Base-by-base conservation (phyloP, 805 yeast species). In the Lipomyces chichibuensis region DNA sequence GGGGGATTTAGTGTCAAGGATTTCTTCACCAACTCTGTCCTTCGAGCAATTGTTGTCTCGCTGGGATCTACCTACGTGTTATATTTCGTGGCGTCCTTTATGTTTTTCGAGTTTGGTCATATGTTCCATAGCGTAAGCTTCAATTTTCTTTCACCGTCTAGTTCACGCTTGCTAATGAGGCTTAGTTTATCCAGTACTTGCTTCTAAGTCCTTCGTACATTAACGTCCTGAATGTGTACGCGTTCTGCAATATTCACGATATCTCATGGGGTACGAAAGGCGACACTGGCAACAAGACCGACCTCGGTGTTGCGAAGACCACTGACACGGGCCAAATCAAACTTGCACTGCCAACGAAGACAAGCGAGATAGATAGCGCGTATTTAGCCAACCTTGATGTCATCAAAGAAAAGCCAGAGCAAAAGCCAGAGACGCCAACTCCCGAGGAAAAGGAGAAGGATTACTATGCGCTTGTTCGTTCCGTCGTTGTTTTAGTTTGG, bases 221-320 rank as follows among this genome's bases (percentile, higher is more conserved):
- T 78, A 93, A 94, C 75, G 94, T 93, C 62, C 82, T 94, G 75
- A 92, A 92, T 77, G 94, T 94, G 69, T 94, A 94, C 79, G 97
- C 98, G 2, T 93, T 94, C 77, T 93, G 98, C 81, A 94, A 94
- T 78, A 89, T 94, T 68, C 97, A 94, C 77, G 99, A 94, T 81
- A 88, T 94, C 59, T 90, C 97, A 6, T 94, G 98, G 98, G 98
- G 98, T 77, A 94, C 97, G 3, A 91, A 93, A 77, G 97, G 97
- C 59, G 91, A 88, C 60, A 87, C 86, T 11, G 84, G 74, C 20
- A 86, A 57, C 76, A 86, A 81, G 75, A 85, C 81, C 79, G 96
- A 85, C 77, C 82, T 95, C 73, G 98, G 98, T 67, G 87, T 88
- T 57, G 97, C 97, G 29, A 90, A 88, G 74, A 83, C 91, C 2